Conservation (phyloP, 805 yeast genomes). For the Yueomyces sinensis region DNA sequence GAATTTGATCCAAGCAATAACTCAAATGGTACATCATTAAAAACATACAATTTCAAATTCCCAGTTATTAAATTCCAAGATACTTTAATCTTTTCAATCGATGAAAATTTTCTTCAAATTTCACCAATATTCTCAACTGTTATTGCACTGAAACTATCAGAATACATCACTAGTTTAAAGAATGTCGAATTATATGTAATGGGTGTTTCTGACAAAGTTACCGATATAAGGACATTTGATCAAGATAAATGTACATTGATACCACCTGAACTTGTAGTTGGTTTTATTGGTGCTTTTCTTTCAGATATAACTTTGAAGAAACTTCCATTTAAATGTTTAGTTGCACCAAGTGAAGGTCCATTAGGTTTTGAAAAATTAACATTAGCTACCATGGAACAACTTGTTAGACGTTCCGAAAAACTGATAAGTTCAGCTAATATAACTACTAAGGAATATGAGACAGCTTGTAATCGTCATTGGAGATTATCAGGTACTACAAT, state of each 20-base stretch:
- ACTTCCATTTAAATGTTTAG: constrained; percentile 6
- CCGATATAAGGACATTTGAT: constrained; percentile 12
- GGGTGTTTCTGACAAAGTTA: constrained; percentile 20
- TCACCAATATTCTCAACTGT: constrained; percentile 26
- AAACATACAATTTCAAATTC: constrained; percentile 6
- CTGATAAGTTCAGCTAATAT: constrained; percentile 1
- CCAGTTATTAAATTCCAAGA: constrained; percentile 12
- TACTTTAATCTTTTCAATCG: constrained; percentile 12
- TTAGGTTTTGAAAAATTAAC: constrained; percentile 43
- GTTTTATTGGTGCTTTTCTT: constrained; percentile 35
- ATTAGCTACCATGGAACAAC: constrained; percentile 14
- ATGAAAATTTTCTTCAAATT: constrained; percentile 19
- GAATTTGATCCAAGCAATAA: constrained; percentile 10
- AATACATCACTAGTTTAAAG: constrained; percentile 25
- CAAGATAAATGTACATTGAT: constrained; percentile 22
- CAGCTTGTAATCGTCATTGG: constrained; percentile 21
- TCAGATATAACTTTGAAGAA: constrained; percentile 13
- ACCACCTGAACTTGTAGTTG: constrained; percentile 55
- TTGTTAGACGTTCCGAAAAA: constrained; percentile 5
- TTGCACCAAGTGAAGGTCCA: constrained; percentile 46
- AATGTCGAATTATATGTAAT: constrained; percentile 7
- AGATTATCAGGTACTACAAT: constrained; percentile 17
- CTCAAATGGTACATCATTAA: constrained; percentile 1
- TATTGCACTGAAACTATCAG: constrained; percentile 15
- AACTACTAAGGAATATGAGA: constrained; percentile 6